Conservation (phyloP, 495 filamentous ascomycete species). For the Rostrohypoxylon terebratum region DNA sequence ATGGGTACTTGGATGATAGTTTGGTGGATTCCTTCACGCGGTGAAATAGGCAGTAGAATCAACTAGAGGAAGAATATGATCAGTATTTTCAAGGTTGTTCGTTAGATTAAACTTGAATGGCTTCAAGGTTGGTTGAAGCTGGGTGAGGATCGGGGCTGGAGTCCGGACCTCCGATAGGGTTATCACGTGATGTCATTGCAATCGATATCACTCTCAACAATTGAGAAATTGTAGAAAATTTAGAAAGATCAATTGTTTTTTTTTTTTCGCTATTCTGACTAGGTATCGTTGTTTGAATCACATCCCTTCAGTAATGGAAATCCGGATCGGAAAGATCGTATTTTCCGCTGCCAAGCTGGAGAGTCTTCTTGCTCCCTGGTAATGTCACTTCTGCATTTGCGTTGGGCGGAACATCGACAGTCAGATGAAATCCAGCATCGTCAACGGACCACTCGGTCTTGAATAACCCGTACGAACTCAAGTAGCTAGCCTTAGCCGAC, state of each 20-base stretch:
- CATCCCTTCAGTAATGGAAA: constrained; percentile 7
- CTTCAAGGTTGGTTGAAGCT: neutral
- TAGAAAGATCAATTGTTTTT: neutral
- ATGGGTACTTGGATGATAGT: neutral
- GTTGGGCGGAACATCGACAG: constrained; percentile 49
- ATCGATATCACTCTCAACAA: neutral
- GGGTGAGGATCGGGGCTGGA: neutral
- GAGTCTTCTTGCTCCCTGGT: constrained; percentile 25
- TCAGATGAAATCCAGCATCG: constrained; percentile 42
- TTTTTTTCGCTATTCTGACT: neutral
- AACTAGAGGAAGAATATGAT: neutral
- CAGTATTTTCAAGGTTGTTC: neutral
- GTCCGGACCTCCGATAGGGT: neutral
- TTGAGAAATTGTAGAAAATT: neutral
- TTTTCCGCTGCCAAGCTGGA: constrained; percentile 30
- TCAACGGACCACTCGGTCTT: constrained; percentile 43
- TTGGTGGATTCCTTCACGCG: neutral
- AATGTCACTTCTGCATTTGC: constrained; percentile 38
- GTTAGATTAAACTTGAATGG: neutral
- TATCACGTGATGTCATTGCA: neutral
- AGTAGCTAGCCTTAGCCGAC: constrained; percentile 45
- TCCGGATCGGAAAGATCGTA: constrained; percentile 27
- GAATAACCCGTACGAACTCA: constrained; percentile 47
- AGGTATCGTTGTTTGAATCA: neutral
- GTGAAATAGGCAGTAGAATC: neutral